These are phyloP conservation scores for Teunomyces tritomae DNA, from an alignment of 805 yeast genomes.

Conservation along the genomic window DNA sequence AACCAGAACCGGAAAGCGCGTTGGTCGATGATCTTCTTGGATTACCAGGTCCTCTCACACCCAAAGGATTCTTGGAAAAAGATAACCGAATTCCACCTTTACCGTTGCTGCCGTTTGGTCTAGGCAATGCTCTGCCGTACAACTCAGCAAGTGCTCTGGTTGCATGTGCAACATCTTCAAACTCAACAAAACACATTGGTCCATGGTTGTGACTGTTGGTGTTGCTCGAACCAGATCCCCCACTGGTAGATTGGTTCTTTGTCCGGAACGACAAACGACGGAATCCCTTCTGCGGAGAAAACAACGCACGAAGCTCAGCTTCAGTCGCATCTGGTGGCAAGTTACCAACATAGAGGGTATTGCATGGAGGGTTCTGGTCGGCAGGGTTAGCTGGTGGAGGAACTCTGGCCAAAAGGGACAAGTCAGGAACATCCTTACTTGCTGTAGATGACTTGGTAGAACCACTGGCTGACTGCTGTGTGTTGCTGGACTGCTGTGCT, in stretches of 20 bases:
- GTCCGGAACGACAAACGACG: constrained; percentile 89
- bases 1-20: constrained; percentile 15
- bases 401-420: constrained; percentile 71
- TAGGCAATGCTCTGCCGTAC: constrained; percentile 87
- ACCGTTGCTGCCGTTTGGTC: constrained; percentile 63
- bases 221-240: constrained; percentile 16
- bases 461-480: background rate
- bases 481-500: background rate
- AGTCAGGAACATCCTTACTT: constrained; percentile 49
- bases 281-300: constrained; percentile 88
- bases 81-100: constrained; percentile 95
- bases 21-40: constrained; percentile 40
- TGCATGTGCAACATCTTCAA: constrained; percentile 92
- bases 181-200: constrained; percentile 99
- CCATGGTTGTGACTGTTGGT: constrained; percentile 60
- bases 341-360: constrained; percentile 94
- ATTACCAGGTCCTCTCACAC: constrained; percentile 76
- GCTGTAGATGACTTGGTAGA: constrained; percentile 8
- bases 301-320: constrained; percentile 81
- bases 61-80: constrained; percentile 94
- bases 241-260: constrained; percentile 42
- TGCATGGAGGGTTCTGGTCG: constrained; percentile 98
- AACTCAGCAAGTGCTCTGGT: constrained; percentile 91
- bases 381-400: constrained; percentile 97
- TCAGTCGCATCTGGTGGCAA: constrained; percentile 97